Evolutionary conservation across 371 early-diverging fungal genomes (phyloP).

Genomic region (Rhizopus delemar): DNA sequence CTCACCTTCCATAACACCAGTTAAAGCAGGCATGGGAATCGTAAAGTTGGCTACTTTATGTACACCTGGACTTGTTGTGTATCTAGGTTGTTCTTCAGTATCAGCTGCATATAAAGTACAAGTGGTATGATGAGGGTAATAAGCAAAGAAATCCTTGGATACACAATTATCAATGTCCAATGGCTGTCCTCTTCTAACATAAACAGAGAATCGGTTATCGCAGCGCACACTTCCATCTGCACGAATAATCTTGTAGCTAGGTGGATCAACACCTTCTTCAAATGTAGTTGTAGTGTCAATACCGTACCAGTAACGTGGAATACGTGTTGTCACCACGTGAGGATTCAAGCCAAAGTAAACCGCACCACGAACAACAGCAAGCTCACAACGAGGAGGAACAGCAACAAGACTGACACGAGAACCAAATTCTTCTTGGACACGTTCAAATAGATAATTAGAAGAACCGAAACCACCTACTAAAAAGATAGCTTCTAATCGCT

Average conservation of each 20-base stretch:
- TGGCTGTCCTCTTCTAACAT: slow-evolving; percentile 49
- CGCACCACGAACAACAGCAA: slow-evolving; percentile 56
- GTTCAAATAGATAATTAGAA: slow-evolving; percentile 60
- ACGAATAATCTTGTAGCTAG: slow-evolving; percentile 49
- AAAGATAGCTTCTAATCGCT: slow-evolving; percentile 52
- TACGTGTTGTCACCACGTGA: slow-evolving; percentile 57
- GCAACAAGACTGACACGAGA: slow-evolving; percentile 45
- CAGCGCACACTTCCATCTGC: slow-evolving; percentile 55
- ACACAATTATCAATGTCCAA: slow-evolving; percentile 38
- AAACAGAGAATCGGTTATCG: slow-evolving; percentile 53
- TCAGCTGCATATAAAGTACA: slow-evolving; percentile 55
- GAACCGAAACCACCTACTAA: slow-evolving; percentile 67
- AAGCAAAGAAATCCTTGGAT: slow-evolving; percentile 46
- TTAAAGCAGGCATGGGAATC: slow-evolving; percentile 54
- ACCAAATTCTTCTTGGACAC: slow-evolving; percentile 51
- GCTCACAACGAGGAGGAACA: slow-evolving; percentile 56
- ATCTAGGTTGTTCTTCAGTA: slow-evolving; percentile 51
- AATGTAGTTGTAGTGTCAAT: slow-evolving; percentile 62
- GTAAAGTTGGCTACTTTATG: slow-evolving; percentile 56
- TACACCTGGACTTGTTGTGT: slow-evolving; percentile 53
- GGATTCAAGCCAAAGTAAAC: slow-evolving; percentile 64
- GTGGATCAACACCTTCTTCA: slow-evolving; percentile 58
- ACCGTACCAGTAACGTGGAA: slow-evolving; percentile 66
- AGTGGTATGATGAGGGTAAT: slow-evolving; percentile 53
- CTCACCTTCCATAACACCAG: slow-evolving; percentile 55